Evolutionary conservation across 345 rosid species (phyloP).

Genomic region (Rhodamnia argentea): DNA sequence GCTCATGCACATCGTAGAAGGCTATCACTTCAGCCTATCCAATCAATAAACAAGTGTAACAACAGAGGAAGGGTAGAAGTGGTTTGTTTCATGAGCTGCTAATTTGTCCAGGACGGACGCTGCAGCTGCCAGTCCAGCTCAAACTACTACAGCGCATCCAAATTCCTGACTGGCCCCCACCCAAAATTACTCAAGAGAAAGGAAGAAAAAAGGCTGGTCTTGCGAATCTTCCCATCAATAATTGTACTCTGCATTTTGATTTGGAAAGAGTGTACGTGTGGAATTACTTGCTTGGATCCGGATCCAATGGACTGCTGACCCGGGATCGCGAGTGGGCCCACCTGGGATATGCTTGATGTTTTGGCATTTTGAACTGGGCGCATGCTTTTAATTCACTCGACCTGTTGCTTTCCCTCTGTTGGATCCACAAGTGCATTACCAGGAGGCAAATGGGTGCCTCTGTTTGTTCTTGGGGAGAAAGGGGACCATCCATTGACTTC

Average conservation of each 20-base stretch:
- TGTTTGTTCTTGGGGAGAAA: not conserved
- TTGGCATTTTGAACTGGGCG: not conserved
- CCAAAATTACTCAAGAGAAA: not conserved
- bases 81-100: too few relatives aligned
- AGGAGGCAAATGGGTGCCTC: not conserved
- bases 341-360: not conserved
- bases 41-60: not conserved
- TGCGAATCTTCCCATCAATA: not conserved
- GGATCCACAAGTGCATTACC: not conserved
- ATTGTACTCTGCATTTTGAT: not conserved
- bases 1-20: constrained; percentile 64
- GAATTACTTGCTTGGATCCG: not conserved
- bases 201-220: not conserved
- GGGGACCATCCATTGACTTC: not conserved
- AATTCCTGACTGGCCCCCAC: not conserved
- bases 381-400: not conserved
- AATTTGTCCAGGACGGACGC: not conserved
- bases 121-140: not conserved
- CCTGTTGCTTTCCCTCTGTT: not conserved
- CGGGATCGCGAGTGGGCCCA: not conserved
- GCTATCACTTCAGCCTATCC: constrained; percentile 59
- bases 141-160: not conserved
- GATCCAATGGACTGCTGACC: not conserved
- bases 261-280: not conserved
- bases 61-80: too few relatives aligned